Base-by-base conservation (phyloP, 179 eudicot species). In the Spinacia oleracea region DNA sequence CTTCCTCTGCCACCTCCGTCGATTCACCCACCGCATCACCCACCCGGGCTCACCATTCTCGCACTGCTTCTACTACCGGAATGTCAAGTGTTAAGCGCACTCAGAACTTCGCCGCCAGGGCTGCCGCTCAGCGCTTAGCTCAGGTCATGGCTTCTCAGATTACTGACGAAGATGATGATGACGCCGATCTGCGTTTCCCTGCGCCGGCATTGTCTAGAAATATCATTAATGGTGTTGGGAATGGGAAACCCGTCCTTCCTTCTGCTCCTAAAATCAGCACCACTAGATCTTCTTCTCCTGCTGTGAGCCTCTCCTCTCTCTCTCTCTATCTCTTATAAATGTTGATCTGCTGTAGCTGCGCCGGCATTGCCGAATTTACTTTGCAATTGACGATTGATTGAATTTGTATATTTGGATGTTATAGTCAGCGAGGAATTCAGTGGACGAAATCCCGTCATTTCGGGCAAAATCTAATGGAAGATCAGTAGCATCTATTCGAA, bases 41-140 rank as follows among this genome's bases (percentile, higher is more conserved):
- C 14, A 79, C 74, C 25, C 88, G 78, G 29, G 72, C 53, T 43
- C 91, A 84, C 84, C 95, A 90, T 75, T 45, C 84, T 14, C 90
- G 90, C 53, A 88, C 93, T 6, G 83, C 96, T 42, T 93, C 97
- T 55, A 71, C 84, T 51, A 66, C 88, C 79, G 87, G 86, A 81
- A 85, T 90, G 75, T 91, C 97, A 48, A 92, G 81, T 79, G 77
- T 92, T 74, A 90, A 90, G 89, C 90, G 97, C 31, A 89, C 88
- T 85, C 95, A 93, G 88, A 92, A 92, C 86, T 84, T 85, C 79
- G 98, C 98, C 34, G 97, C 98, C 48, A 85, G 88, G 59, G 98
- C 98, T 31, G 98, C 97, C 42, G 97, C 98, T 18, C 98, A 93
- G 78, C 88, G 98, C 6, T 92, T 93, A 20, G 98, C 98, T 75